A percentile compares a stretch with the other conserved stretches of the same genome.
Conservation (phyloP, 306 rosid species). For the Hippophae tibetana region DNA sequence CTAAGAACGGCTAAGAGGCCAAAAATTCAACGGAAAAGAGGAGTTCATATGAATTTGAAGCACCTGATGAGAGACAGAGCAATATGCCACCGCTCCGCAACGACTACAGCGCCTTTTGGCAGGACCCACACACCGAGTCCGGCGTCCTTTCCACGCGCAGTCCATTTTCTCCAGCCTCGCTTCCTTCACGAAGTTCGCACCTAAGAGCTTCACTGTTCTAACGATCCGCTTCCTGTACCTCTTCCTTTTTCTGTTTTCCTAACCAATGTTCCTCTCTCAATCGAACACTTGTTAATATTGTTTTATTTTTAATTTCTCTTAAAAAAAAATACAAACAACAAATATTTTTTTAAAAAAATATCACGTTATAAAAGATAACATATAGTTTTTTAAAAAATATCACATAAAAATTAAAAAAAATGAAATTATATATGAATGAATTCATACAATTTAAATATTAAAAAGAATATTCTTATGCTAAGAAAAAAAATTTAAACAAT, state of each 20-base stretch:
- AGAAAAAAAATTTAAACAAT: no score
- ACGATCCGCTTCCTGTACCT: no score
- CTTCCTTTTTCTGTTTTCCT: background rate
- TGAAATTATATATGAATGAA: no score
- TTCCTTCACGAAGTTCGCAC: background rate
- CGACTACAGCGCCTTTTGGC: constrained; percentile 53
- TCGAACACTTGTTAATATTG: no score
- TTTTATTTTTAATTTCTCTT: no score
- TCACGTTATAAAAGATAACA: no score
- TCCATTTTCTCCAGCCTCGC: constrained; percentile 33
- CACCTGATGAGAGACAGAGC: constrained; percentile 80
- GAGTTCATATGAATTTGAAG: background rate
- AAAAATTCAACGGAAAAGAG: background rate
- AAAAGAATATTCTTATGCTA: no score
- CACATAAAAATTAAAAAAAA: no score
- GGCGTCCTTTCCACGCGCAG: constrained; percentile 74
- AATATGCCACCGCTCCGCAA: constrained; percentile 79
- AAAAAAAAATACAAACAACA: no score
- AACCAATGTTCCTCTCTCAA: background rate
- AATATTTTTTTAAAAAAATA: no score
- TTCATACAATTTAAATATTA: no score
- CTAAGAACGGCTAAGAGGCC: background rate
- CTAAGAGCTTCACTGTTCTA: background rate
- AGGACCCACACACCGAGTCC: constrained; percentile 51
- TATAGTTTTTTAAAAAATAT: no score